A percentile compares a stretch with the other conserved stretches of the same genome.
Evolutionary conservation across 805 yeast genomes (phyloP).

Genomic region (Candida chauliodis): DNA sequence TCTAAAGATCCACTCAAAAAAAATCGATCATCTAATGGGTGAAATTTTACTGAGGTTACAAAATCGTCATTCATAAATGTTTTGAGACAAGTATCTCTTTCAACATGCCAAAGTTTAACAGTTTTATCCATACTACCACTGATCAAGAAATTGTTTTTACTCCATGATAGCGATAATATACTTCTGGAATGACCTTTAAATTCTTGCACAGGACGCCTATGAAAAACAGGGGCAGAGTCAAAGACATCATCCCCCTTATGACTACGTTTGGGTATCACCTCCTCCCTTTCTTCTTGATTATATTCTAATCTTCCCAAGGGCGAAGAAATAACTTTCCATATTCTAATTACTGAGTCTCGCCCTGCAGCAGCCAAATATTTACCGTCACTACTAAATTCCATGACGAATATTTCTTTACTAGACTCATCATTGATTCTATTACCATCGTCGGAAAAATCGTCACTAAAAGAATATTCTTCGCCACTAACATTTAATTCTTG

Average conservation of each 20-base stretch:
- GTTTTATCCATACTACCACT: constrained; percentile 84
- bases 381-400: constrained; percentile 77
- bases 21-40: constrained; percentile 83
- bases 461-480: not conserved
- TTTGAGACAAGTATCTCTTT: constrained; percentile 57
- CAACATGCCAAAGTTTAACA: constrained; percentile 81
- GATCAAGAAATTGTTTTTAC: constrained; percentile 75
- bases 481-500: constrained; percentile 46
- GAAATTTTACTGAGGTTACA: constrained; percentile 77
- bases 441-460: not conserved
- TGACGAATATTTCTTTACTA: constrained; percentile 59
- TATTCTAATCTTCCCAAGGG: constrained; percentile 61
- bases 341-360: constrained; percentile 59
- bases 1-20: constrained; percentile 81
- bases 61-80: constrained; percentile 74
- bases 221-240: constrained; percentile 74
- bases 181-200: constrained; percentile 69
- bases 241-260: constrained; percentile 16
- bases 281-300: constrained; percentile 15
- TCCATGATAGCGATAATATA: constrained; percentile 80
- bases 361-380: constrained; percentile 83
- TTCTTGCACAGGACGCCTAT: constrained; percentile 55
- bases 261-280: constrained; percentile 9
- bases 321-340: constrained; percentile 80
- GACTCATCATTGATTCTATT: not conserved